Percentiles rank a stretch among this genome's conserved stretches.
phyloP scores from a whole-genome alignment of 2,329 filamentous ascomycete genomes.

The Raffaelea ambrosiae region DNA sequence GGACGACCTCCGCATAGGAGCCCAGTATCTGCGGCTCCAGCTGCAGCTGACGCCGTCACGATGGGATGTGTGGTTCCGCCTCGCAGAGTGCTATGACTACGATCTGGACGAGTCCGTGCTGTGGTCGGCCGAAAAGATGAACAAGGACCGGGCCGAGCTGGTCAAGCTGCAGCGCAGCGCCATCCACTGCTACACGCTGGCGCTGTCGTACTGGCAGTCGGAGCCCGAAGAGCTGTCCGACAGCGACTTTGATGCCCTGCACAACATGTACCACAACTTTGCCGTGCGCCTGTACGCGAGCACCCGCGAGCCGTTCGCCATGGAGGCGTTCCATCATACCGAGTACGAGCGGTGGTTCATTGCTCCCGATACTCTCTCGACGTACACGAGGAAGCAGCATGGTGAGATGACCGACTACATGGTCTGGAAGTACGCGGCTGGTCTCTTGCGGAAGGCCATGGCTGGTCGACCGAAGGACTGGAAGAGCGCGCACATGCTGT shows the following conservation, averaged over 20 bases:
- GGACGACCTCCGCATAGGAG: conserved; percentile 74
- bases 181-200: conserved; percentile 69
- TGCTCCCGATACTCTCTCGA: conserved; percentile 37
- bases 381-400: conserved; percentile 43
- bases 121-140: conserved; percentile 87
- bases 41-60: conserved; percentile 72
- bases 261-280: conserved; percentile 52
- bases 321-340: conserved; percentile 50
- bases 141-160: conserved; percentile 68
- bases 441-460: conserved; percentile 48
- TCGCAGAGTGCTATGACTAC: conserved; percentile 80
- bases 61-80: conserved; percentile 87
- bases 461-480: conserved; percentile 44
- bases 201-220: conserved; percentile 47
- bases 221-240: neutral
- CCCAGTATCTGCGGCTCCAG: conserved; percentile 71
- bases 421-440: conserved; percentile 52
- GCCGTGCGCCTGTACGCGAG: conserved; percentile 55
- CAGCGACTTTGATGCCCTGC: conserved; percentile 36
- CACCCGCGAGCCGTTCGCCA: conserved; percentile 52
- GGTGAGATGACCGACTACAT: conserved; percentile 51
- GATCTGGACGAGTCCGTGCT: conserved; percentile 80
- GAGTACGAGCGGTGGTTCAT: conserved; percentile 52
- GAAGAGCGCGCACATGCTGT: conserved; percentile 53
- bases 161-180: conserved; percentile 68